Evolutionary conservation across 768 basidiomycete species (phyloP).

Genomic region (Auriculariales sp.): DNA sequence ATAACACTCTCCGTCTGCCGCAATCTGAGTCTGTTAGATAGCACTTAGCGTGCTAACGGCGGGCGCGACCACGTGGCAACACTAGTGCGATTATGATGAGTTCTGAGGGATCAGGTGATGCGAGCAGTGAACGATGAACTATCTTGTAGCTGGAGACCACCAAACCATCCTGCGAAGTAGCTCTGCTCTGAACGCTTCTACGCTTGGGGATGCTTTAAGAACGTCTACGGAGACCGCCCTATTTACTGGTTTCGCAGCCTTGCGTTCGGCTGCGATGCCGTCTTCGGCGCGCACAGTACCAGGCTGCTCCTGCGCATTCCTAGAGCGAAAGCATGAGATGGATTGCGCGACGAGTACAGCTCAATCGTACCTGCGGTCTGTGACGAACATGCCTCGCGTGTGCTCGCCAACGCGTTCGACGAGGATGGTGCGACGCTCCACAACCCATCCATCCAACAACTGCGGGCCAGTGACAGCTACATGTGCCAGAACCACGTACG

Average conservation of each 20-base stretch:
- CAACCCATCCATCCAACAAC: constrained; percentile 5
- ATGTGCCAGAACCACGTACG: constrained; percentile 20
- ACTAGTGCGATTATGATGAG: too few relatives aligned
- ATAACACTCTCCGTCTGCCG: too few relatives aligned
- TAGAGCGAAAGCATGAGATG: not conserved
- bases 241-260: not conserved
- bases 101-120: too few relatives aligned
- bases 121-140: too few relatives aligned
- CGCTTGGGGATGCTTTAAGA: not conserved
- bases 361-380: constrained; percentile 12
- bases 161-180: not conserved
- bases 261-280: not conserved
- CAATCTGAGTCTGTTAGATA: too few relatives aligned
- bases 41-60: too few relatives aligned
- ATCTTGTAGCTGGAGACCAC: too few relatives aligned
- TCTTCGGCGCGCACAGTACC: not conserved
- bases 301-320: not conserved
- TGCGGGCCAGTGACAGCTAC: constrained; percentile 1
- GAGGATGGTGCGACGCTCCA: constrained; percentile 9
- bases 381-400: constrained; percentile 13
- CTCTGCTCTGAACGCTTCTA: not conserved
- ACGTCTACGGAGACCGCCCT: not conserved
- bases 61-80: too few relatives aligned
- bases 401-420: constrained; percentile 12
- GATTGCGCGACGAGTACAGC: too few relatives aligned